Percentiles rank a stretch among this genome's conserved stretches.
phyloP scores from a whole-genome alignment of 2,329 filamentous ascomycete species.

The Aspergillus intermedius region DNA sequence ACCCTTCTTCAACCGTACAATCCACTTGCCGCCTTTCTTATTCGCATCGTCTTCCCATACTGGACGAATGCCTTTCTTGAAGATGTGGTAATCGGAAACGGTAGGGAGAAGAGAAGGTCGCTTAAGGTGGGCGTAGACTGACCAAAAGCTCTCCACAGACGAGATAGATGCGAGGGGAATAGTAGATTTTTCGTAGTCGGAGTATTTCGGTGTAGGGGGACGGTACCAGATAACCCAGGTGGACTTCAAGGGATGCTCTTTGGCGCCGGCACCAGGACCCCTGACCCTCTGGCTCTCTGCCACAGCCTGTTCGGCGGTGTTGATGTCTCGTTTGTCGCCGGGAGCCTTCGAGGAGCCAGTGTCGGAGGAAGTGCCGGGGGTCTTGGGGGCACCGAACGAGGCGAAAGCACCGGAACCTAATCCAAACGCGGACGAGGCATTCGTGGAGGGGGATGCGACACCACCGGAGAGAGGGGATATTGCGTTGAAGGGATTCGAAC shows the following conservation, averaged over 20 bases:
- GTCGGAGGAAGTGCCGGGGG: conserved; percentile 73
- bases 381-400: conserved; percentile 91
- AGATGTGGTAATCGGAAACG: conserved; percentile 96
- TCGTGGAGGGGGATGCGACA: conserved; percentile 67
- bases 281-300: conserved; percentile 31
- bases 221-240: conserved; percentile 97
- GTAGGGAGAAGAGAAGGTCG: conserved; percentile 79
- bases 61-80: conserved; percentile 90
- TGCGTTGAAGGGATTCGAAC: conserved; percentile 70
- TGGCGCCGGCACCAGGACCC: conserved; percentile 33
- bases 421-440: conserved; percentile 82
- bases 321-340: conserved; percentile 56
- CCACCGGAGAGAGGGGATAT: conserved; percentile 64
- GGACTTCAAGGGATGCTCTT: conserved; percentile 63
- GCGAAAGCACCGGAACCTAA: conserved; percentile 93
- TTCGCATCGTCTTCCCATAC: conserved; percentile 99
- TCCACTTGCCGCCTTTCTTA: conserved; percentile 94
- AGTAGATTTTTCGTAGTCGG: conserved; percentile 96
- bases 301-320: conserved; percentile 14
- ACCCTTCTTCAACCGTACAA: conserved; percentile 92
- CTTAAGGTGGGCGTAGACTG: conserved; percentile 81
- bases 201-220: conserved; percentile 92
- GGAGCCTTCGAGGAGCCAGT: conserved; percentile 56
- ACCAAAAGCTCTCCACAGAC: conserved; percentile 86
- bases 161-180: conserved; percentile 75